These are phyloP conservation scores for Coemansia sp. DNA, from an alignment of 192 early-diverging fungal genomes.

Conservation along the genomic window DNA sequence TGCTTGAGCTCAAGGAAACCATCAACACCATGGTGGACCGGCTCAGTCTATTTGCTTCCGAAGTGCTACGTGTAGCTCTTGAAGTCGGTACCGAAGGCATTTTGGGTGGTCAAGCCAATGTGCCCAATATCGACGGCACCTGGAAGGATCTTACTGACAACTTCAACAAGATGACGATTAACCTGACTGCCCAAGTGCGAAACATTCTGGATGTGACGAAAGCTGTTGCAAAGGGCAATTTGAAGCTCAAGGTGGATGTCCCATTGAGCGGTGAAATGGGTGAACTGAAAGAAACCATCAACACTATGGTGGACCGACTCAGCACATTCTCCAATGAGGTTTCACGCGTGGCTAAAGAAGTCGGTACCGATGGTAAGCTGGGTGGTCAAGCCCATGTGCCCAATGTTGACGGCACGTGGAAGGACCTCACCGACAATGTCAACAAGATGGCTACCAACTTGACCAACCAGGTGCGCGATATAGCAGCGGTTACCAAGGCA, in stretches of 20 bases:
- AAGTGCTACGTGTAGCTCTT: slow-evolving; percentile 66
- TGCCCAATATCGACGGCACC: slow-evolving; percentile 12
- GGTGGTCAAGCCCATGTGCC: slow-evolving; percentile 68
- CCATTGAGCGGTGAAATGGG: slow-evolving; percentile 63
- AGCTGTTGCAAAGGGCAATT: slow-evolving; percentile 60
- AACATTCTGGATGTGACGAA: slow-evolving; percentile 58
- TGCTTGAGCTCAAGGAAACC: slow-evolving; percentile 56
- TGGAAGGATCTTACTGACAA: slow-evolving; percentile 44
- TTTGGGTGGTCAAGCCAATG: slow-evolving; percentile 12
- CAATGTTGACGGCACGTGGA: slow-evolving; percentile 63
- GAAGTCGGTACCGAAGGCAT: slow-evolving; percentile 68
- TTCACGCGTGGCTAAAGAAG: slow-evolving; percentile 60
- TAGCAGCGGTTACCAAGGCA: slow-evolving; percentile 58
- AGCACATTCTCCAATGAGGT: slow-evolving; percentile 61
- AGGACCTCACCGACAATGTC: slow-evolving; percentile 64
- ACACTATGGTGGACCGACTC: slow-evolving; percentile 63
- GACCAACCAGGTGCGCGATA: slow-evolving; percentile 61
- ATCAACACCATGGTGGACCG: slow-evolving; percentile 65
- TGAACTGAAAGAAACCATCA: slow-evolving; percentile 58
- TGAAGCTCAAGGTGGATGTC: slow-evolving; percentile 59
- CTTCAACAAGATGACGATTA: slow-evolving; percentile 59
- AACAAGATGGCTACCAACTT: slow-evolving; percentile 64
- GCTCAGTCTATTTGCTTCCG: slow-evolving; percentile 49
- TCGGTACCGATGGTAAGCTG: slow-evolving; percentile 62
- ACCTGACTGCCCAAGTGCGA: slow-evolving; percentile 58